A percentile compares a stretch with the other conserved stretches of the same genome.
These are phyloP conservation scores for Fonsecaea pugnacius DNA, from an alignment of 2,329 filamentous ascomycete species.

Conservation along the genomic window DNA sequence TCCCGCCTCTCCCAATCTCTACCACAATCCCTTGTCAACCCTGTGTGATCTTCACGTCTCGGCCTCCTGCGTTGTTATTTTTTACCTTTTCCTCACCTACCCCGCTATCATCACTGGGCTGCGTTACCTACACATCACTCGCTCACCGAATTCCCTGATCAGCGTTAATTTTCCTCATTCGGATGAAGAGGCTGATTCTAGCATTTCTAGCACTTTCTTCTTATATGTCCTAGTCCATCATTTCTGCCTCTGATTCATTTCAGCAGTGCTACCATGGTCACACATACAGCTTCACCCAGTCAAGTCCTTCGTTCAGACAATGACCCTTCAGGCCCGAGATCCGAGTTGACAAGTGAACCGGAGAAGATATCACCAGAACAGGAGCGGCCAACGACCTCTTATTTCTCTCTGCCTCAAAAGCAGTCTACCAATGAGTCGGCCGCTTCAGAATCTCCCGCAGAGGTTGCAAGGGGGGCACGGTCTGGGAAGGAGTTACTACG, in stretches of 20 bases:
- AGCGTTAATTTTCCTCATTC: background rate
- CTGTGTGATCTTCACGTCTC: background rate
- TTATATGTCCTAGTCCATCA: background rate
- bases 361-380: slow-evolving; percentile 39
- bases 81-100: slow-evolving; percentile 10
- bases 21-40: background rate
- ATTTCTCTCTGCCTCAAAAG: slow-evolving; percentile 30
- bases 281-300: slow-evolving; percentile 4
- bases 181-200: slow-evolving; percentile 5
- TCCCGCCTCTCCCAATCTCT: background rate
- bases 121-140: slow-evolving; percentile 10
- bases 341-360: slow-evolving; percentile 15
- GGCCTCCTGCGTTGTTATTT: slow-evolving; percentile 6
- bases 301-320: background rate
- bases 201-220: slow-evolving; percentile 7
- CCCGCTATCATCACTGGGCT: slow-evolving; percentile 3
- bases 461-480: slow-evolving; percentile 51
- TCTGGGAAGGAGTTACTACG: slow-evolving; percentile 58
- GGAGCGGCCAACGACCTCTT: slow-evolving; percentile 36
- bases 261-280: slow-evolving; percentile 10
- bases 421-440: slow-evolving; percentile 31
- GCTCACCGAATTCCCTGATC: slow-evolving; percentile 8
- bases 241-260: background rate
- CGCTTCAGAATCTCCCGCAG: slow-evolving; percentile 42
- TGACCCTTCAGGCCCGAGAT: slow-evolving; percentile 11